Evolutionary conservation across 257 asterid species (phyloP), one percentile per base, ranked within the genome.

Genomic region (Solanum infundibuliforme): DNA sequence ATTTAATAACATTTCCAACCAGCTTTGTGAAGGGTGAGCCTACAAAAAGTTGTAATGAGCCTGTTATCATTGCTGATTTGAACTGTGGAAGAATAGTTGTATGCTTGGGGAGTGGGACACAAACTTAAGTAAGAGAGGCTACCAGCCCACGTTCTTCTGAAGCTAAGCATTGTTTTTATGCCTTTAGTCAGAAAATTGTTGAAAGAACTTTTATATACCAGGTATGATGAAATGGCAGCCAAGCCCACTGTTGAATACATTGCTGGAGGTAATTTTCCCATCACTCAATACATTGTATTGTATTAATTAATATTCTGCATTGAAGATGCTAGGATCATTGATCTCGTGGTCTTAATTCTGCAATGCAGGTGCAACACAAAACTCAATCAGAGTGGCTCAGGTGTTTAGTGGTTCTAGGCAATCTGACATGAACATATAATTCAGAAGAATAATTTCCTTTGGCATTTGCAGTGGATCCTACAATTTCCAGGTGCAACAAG

Each of bases 361-460:
- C 62, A 68, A 60, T 91, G 89, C 93, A 97, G 99, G 99, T 83
- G 98, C 99, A 46, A 97, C 99, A 27, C 99, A 96, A 86, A 97
- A 97, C 87, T 94, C 99, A 84, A 97, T 97, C 87, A 92, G 98
- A 93, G 98, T 97, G 89, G 99, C 99, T 85, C 99, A 97, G 97
- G 99, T 96, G 89, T 83, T 12, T 39, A 81, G 35, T 73, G 58
- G 74, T 79, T 31, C 21, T 74, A 79, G 83, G n/a, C 39, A 23
- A 41, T 68, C 71, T 34, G 43, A 5, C 81, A 6, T 58, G 36
- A 5, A n/a, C 25, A 39, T n/a, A 9, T 23, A 84, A 84, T 72
- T 52, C n/a, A 21, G 60, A 74, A 85, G 55, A 85, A 60, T 23
- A 87, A 16, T 34, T 48, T 52, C 65, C 66, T 39, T 86, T 27